phyloP scores from a whole-genome alignment of 2,329 filamentous ascomycete species.

The Aspergillus cejpii region DNA sequence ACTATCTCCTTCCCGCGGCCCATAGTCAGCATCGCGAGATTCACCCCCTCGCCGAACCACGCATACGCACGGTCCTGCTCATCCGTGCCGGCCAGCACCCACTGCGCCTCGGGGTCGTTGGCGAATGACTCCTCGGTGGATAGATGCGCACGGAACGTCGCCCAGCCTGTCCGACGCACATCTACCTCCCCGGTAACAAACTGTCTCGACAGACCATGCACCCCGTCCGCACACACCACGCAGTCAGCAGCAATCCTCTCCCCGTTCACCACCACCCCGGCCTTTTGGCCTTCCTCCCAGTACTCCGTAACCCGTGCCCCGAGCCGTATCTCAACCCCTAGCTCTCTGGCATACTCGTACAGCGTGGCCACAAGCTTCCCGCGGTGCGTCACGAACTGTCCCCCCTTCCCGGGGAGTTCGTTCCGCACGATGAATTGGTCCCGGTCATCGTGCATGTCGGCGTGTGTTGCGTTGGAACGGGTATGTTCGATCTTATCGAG shows the following conservation, averaged over 20 bases:
- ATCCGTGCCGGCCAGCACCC: neutral
- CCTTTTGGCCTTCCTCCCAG: conserved; percentile 3
- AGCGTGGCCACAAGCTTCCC: neutral
- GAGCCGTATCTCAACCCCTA: conserved; percentile 5
- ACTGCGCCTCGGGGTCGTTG: neutral
- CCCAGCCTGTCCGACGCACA: neutral
- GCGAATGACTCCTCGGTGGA: neutral
- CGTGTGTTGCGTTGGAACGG: neutral
- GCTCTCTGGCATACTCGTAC: neutral
- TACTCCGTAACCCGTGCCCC: neutral
- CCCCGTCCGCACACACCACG: conserved; percentile 3
- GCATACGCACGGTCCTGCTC: neutral
- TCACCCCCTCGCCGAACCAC: neutral
- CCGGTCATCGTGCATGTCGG: neutral
- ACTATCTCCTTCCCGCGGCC: neutral
- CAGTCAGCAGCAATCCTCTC: conserved; percentile 1
- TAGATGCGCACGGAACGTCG: neutral
- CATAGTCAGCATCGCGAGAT: neutral
- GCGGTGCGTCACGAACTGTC: neutral
- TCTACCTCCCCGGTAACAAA: neutral
- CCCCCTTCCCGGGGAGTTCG: neutral
- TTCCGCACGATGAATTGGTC: neutral
- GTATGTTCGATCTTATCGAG: neutral
- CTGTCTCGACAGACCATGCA: neutral
- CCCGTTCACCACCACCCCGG: conserved; percentile 1